Evolutionary conservation across 257 asterid species (phyloP), one percentile per base, ranked within the genome.

Genomic region (Ilex aquifolium): DNA sequence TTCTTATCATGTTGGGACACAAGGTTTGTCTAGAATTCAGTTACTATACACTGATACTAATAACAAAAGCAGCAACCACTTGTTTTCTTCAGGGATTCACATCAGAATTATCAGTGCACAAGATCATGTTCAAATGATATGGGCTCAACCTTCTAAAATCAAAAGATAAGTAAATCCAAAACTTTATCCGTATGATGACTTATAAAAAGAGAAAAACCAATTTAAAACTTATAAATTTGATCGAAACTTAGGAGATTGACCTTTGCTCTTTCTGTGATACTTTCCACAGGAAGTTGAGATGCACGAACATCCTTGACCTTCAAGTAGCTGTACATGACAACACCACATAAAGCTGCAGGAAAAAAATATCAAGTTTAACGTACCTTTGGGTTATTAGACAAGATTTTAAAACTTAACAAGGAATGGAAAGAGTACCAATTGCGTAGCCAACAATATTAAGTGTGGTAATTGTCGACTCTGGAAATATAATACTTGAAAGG

Each of bases 401-500:
- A 49, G 4, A 12, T 12, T 49, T 15, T 15, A 6, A 49, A 49
- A 49, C 4, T 11, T 11, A 59, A 62, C 40, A 46, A 2, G 58
- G 74, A 62, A 65, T 7, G 36, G 58, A 51, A 62, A 74, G 64
- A 17, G 50, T 83, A 93, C 99, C 99, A 73, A 94, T 78, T 15
- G 93, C 99, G 77, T 94, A 94, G 64, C 99, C 99, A 48, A 84
- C 81, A 59, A 70, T 58, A 63, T 58, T 30, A 5, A 39, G 13
- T n/a, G 32, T 4, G 70, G 99, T 94, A 63, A 94, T 94, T 2
- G 80, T 78, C 17, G 99, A 94, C 74, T 94, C 99, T 0, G 99
- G 99, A 72, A 94, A 94, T 46, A 94, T 74, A 65, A 94, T 70
- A 36, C 97, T 90, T 14, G 99, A 94, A 62, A 94, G 88, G 60